Evolutionary conservation across 805 yeast species (phyloP).

Genomic region (Candida piceae): DNA sequence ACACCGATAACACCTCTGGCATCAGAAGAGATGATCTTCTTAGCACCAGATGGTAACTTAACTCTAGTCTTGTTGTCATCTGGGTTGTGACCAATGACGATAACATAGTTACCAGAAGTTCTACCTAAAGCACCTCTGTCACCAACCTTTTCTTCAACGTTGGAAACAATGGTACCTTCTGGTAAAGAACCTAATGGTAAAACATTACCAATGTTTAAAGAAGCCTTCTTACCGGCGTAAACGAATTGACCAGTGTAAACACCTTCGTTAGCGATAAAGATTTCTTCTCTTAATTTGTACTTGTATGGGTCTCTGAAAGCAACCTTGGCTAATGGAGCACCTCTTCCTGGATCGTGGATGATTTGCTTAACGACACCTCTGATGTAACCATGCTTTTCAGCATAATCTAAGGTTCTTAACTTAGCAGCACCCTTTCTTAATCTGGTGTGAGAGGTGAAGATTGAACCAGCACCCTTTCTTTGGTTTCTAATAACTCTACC

Average conservation of each 20-base stretch:
- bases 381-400: constrained; percentile 99
- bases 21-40: constrained; percentile 90
- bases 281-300: constrained; percentile 96
- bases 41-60: constrained; percentile 98
- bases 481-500: constrained; percentile 99
- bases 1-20: constrained; percentile 99
- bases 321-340: constrained; percentile 99
- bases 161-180: constrained; percentile 98
- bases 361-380: constrained; percentile 99
- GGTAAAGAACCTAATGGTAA: constrained; percentile 96
- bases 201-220: constrained; percentile 94
- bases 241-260: constrained; percentile 99
- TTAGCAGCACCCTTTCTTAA: constrained; percentile 99
- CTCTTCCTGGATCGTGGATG: constrained; percentile 99
- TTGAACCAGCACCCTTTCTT: constrained; percentile 99
- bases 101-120: constrained; percentile 99
- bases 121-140: constrained; percentile 99
- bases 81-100: constrained; percentile 98
- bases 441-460: constrained; percentile 99
- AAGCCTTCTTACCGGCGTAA: constrained; percentile 98
- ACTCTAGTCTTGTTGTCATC: constrained; percentile 99
- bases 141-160: constrained; percentile 98
- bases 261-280: constrained; percentile 99
- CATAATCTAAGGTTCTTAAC: constrained; percentile 97
- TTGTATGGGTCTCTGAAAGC: constrained; percentile 99